Base-by-base conservation (phyloP, 1,284 basidiomycete species). In the Puccinia hordei region DNA sequence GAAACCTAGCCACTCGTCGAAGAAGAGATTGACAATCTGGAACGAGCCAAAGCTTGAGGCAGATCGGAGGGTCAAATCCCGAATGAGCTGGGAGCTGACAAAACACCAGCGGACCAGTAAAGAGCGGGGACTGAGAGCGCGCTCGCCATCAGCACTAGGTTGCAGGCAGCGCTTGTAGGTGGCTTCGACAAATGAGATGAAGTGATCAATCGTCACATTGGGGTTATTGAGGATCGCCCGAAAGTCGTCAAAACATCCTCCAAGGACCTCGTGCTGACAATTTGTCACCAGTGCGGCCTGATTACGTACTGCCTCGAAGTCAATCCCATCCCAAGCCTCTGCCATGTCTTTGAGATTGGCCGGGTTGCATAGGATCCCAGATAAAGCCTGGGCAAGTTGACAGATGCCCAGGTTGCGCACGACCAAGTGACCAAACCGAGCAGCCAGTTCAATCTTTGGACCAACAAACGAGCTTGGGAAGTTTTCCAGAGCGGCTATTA, bases 221-320 rank as follows among this genome's bases (percentile, higher is more conserved):
- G 93, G 87, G 74, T 88, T 88, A 51, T 93, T 92, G 86, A 93
- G 87, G 85, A 93, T 86, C 33, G 87, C 85, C n/a, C 92, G 90
- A 84, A 94, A 94, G 85, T 94, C 92, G 69, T 94, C 92, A 75
- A 94, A 87, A 72, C 93, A 88, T 83, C 93, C 92, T 38, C 92
- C 90, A 74, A 94, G 88, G 84, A 93, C 92, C 86, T 93, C 93
- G 83, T 94, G 92, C 61, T 93, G 91, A 85, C 92, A 94, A 84
- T 94, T 94, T 88, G 92, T 93, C 38, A 93, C 92, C 82, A 94
- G 87, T 38, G 92, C 92, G n/a, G 92, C 92, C 85, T 94, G 92
- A 84, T 94, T 94, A 81, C 93, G 90, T 71, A 94, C 92, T 41
- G 92, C 93, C 85, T 94, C 92, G 82, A 94, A 94, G 84, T 94